Percentiles rank a stretch among this genome's conserved stretches.
phyloP scores from a whole-genome alignment of 495 filamentous ascomycete genomes.

The Penicillium crystallinum region DNA sequence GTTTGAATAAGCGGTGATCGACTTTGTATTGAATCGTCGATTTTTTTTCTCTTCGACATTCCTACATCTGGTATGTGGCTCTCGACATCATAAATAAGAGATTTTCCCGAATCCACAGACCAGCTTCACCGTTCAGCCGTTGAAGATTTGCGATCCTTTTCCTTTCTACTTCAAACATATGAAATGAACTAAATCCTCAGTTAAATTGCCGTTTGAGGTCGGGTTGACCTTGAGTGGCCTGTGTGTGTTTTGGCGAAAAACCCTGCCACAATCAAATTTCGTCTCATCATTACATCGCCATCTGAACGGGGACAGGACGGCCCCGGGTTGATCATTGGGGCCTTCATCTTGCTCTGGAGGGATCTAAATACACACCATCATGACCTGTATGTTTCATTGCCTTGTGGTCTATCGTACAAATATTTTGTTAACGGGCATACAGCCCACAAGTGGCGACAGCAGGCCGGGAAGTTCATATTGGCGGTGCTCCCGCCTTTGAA shows the following conservation, averaged over 20 bases:
- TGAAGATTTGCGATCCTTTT: not conserved
- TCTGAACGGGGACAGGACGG: not conserved
- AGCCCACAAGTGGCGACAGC: conserved; percentile 20
- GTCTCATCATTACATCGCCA: not conserved
- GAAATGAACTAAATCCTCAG: not conserved
- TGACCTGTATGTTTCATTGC: conserved; percentile 6
- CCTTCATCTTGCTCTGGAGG: too few relatives aligned
- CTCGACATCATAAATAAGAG: not conserved
- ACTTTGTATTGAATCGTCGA: not conserved
- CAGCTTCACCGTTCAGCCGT: not conserved
- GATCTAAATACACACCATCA: not conserved
- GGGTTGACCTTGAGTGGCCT: not conserved
- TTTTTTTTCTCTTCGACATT: not conserved
- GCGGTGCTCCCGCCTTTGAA: conserved; percentile 49
- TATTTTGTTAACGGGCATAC: not conserved
- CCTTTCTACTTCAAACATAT: not conserved
- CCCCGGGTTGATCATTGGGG: not conserved
- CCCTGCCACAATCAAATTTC: not conserved
- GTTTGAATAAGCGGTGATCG: too few relatives aligned
- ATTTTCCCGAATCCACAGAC: not conserved
- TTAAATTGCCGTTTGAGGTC: not conserved
- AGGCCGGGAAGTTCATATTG: conserved; percentile 21
- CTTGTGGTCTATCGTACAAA: not conserved
- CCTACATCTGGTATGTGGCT: not conserved
- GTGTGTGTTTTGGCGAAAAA: not conserved